Evolutionary conservation across 73 alveolate genomes (phyloP).

Genomic region (Stentor coeruleus): DNA sequence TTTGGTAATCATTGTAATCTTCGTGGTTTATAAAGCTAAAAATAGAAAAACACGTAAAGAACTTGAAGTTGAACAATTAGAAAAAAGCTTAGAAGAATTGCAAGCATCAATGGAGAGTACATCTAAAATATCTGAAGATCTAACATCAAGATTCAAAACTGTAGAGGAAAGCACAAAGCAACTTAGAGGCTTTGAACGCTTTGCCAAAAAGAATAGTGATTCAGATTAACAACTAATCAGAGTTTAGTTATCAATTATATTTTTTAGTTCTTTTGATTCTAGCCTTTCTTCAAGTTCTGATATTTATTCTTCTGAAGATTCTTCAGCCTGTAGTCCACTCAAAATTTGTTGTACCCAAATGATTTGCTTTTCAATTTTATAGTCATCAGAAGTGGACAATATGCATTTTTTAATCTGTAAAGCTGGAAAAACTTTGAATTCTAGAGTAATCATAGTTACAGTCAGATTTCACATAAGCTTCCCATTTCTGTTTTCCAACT

Average conservation of each 20-base stretch:
- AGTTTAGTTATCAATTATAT: too few species aligned
- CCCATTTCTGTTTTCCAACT: slow-evolving; percentile 7
- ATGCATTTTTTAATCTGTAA: background rate
- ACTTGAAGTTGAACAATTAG: background rate
- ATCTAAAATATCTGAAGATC: background rate
- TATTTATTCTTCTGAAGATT: background rate
- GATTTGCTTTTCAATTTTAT: background rate
- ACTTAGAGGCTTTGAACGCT: too few species aligned
- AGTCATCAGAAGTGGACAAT: background rate
- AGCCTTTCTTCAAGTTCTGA: slow-evolving; percentile 23
- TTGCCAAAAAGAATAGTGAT: too few species aligned
- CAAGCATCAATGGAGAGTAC: background rate
- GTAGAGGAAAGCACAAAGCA: background rate
- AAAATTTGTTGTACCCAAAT: slow-evolving; percentile 17
- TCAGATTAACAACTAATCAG: too few species aligned
- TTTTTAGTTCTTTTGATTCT: too few species aligned
- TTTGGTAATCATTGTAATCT: background rate
- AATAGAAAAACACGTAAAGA: background rate
- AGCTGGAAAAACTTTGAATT: background rate
- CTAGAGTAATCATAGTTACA: background rate
- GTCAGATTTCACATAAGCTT: slow-evolving; percentile 7
- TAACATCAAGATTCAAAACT: background rate
- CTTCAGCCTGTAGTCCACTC: slow-evolving; percentile 25
- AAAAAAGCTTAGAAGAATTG: background rate
- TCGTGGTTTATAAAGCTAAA: background rate